Conservation (phyloP, 352 stramenopile species). For the Phytopythium oedochilum region DNA sequence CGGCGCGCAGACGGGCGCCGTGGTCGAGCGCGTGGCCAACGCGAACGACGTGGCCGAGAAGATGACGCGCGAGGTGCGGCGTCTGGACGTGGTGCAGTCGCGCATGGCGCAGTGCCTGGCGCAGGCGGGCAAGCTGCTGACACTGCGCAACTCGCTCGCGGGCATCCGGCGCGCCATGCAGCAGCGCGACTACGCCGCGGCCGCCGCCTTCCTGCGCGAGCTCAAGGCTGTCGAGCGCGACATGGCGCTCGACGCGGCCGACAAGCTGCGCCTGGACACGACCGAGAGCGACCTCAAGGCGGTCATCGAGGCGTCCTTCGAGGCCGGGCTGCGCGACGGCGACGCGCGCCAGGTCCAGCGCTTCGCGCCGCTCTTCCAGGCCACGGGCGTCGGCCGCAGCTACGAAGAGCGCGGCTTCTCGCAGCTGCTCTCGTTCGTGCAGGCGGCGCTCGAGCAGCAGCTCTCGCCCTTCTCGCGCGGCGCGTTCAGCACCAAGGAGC, state of each 20-base stretch:
- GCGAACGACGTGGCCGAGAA: conserved; percentile 88
- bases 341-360: conserved; percentile 45
- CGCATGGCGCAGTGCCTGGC: conserved; percentile 52
- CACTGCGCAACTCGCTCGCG: conserved; percentile 70
- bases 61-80: conserved; percentile 84
- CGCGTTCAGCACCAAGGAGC: conserved; percentile 67
- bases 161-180: conserved; percentile 76
- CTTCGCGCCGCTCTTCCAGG: conserved; percentile 77
- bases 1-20: conserved; percentile 66
- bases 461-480: conserved; percentile 28
- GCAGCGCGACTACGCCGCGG: conserved; percentile 62
- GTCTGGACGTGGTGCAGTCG: conserved; percentile 78
- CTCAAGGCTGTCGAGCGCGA: conserved; percentile 72
- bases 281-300: conserved; percentile 81
- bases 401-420: conserved; percentile 68
- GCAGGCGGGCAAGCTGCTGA: conserved; percentile 68
- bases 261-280: conserved; percentile 80
- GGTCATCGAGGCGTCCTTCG: conserved; percentile 69
- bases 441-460: conserved; percentile 24
- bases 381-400: conserved; percentile 33
- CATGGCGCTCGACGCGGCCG: conserved; percentile 73
- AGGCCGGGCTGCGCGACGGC: conserved; percentile 35
- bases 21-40: conserved; percentile 81
- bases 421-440: conserved; percentile 51
- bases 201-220: conserved; percentile 66